A percentile compares a stretch with the other conserved stretches of the same genome.
phyloP scores from a whole-genome alignment of 176 grass and related monocot species.

The Lolium rigidum region DNA sequence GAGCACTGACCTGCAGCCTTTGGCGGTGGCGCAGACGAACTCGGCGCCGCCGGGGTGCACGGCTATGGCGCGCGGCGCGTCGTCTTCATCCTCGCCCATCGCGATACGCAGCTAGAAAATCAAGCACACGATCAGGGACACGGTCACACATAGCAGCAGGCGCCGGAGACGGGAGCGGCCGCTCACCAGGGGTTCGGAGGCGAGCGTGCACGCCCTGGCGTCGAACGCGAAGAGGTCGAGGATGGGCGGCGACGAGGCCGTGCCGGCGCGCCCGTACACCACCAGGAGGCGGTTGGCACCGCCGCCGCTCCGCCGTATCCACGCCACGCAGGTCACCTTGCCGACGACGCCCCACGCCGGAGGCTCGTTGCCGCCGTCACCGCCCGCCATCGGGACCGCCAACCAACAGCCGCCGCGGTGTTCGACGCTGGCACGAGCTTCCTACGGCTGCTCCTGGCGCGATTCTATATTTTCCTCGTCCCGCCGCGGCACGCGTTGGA shows the following conservation, averaged over 20 bases:
- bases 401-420: not conserved
- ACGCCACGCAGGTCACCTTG: conserved; percentile 66
- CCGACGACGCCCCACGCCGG: conserved; percentile 2
- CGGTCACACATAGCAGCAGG: not conserved
- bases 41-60: conserved; percentile 77
- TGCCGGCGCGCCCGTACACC: conserved; percentile 48
- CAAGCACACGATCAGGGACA: not conserved
- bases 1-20: conserved; percentile 70
- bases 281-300: conserved; percentile 48
- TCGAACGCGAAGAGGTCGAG: conserved; percentile 84
- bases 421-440: not conserved
- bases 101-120: conserved; percentile 52
- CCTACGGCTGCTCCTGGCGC: not conserved
- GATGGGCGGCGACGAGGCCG: conserved; percentile 49
- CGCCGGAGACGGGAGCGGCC: too few relatives aligned
- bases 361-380: conserved; percentile 4
- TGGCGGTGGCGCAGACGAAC: conserved; percentile 72
- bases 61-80: conserved; percentile 55
- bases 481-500: conserved; percentile 20
- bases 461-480: not conserved
- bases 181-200: conserved; percentile 64
- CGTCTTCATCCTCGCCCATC: conserved; percentile 51
- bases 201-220: conserved; percentile 55
- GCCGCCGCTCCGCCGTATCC: conserved; percentile 56
- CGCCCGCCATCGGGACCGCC: conserved; percentile 21